Percentiles rank a stretch among this genome's conserved stretches.
These are phyloP conservation scores for Pleomassaria siparia DNA, from an alignment of 2,329 filamentous ascomycete genomes.

Conservation along the genomic window DNA sequence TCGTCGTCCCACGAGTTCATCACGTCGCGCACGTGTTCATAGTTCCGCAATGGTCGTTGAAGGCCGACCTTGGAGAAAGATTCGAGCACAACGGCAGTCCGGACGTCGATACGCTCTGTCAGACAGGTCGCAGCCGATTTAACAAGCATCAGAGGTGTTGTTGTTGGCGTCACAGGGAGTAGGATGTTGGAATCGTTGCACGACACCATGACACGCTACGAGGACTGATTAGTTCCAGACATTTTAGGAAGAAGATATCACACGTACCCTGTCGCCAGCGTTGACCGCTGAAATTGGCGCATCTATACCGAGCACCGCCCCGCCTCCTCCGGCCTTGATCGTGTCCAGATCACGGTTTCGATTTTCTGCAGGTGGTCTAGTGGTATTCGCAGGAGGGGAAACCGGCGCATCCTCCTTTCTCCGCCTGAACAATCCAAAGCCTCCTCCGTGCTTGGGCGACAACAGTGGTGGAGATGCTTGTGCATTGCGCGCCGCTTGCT, in stretches of 20 bases:
- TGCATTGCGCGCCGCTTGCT: conserved; percentile 26
- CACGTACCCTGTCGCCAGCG: conserved; percentile 70
- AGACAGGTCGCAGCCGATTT: conserved; percentile 65
- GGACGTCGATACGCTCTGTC: conserved; percentile 63
- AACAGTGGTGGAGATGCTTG: conserved; percentile 26
- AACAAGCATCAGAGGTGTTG: conserved; percentile 73
- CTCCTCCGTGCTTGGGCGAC: conserved; percentile 31
- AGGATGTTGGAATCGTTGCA: conserved; percentile 69
- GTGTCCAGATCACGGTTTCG: conserved; percentile 29
- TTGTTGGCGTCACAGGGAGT: conserved; percentile 73
- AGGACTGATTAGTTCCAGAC: conserved; percentile 17
- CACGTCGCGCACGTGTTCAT: conserved; percentile 83
- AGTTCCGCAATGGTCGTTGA: conserved; percentile 78
- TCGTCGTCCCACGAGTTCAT: conserved; percentile 93
- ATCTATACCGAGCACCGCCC: conserved; percentile 62
- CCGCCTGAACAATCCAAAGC: conserved; percentile 37
- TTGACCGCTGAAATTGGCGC: conserved; percentile 81
- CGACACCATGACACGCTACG: conserved; percentile 69
- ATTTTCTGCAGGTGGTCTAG: conserved; percentile 27
- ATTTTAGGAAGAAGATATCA: neutral
- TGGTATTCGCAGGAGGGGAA: conserved; percentile 16
- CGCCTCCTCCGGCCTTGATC: conserved; percentile 49
- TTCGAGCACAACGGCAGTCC: conserved; percentile 73
- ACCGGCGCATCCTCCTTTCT: conserved; percentile 34
- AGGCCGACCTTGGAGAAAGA: conserved; percentile 74